phyloP scores from a whole-genome alignment of 2,329 filamentous ascomycete species.

The Colletotrichum lupini region DNA sequence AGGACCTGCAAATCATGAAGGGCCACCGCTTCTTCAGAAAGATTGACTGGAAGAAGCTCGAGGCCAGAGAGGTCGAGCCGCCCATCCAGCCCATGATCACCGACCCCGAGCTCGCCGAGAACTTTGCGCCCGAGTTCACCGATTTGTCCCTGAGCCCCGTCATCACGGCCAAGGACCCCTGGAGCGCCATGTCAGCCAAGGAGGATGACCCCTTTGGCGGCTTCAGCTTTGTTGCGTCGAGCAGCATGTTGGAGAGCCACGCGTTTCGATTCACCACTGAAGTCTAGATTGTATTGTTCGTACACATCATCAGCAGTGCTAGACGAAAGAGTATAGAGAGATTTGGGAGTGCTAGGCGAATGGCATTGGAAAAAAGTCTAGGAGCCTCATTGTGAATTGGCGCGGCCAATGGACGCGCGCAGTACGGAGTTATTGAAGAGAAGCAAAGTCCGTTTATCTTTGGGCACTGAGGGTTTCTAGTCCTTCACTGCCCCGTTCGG shows the following conservation, averaged over 20 bases:
- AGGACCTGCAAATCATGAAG: constrained; percentile 87
- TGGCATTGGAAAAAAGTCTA: constrained; percentile 15
- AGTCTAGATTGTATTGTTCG: neutral
- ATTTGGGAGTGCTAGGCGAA: neutral
- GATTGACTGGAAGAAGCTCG: constrained; percentile 93
- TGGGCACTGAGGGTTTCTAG: neutral
- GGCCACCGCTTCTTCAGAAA: constrained; percentile 96
- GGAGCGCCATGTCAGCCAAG: constrained; percentile 47
- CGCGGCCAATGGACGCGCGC: neutral
- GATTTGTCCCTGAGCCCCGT: constrained; percentile 83
- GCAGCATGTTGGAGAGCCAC: constrained; percentile 64
- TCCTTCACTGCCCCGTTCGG: neutral
- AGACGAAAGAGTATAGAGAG: neutral
- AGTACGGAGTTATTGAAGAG: constrained; percentile 16
- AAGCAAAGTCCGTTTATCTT: neutral
- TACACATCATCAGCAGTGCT: neutral
- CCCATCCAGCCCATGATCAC: constrained; percentile 95
- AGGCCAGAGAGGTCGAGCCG: constrained; percentile 82
- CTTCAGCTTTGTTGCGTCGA: constrained; percentile 72
- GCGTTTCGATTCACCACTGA: constrained; percentile 48
- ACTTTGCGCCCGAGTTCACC: constrained; percentile 95
- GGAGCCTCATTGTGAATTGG: neutral
- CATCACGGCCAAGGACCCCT: constrained; percentile 56
- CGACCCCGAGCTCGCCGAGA: constrained; percentile 95
- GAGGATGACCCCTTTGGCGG: constrained; percentile 67